phyloP scores from a whole-genome alignment of 306 rosid genomes.

The Prunus campanulata region DNA sequence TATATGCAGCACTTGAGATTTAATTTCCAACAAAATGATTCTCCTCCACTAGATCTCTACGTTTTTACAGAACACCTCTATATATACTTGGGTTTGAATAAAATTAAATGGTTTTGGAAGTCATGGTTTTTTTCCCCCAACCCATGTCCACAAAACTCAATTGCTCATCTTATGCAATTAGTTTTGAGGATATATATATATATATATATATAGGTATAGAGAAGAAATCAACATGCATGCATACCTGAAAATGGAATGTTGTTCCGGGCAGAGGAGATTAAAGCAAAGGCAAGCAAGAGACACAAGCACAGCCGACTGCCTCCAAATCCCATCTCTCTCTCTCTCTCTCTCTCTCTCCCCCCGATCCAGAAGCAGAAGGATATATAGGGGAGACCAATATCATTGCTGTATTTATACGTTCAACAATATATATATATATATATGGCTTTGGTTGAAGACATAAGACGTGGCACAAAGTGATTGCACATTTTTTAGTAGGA shows the following conservation, averaged over 20 bases:
- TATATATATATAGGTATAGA: not conserved
- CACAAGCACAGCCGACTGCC: constrained; percentile 13
- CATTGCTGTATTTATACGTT: not conserved
- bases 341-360: not conserved
- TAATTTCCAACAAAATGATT: not conserved
- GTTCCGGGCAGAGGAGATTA: constrained; percentile 26
- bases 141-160: no score
- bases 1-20: not conserved
- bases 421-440: not conserved
- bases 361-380: not conserved
- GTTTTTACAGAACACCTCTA: not conserved
- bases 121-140: not conserved
- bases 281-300: constrained; percentile 23
- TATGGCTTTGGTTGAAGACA: not conserved
- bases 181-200: no score
- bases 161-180: no score
- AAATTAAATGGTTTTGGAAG: not conserved
- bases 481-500: no score
- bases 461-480: no score
- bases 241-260: constrained; percentile 33
- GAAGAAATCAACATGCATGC: not conserved
- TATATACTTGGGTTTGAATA: no score
- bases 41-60: not conserved
- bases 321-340: constrained; percentile 29
- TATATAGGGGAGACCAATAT: not conserved